Percentiles rank a stretch among this genome's conserved stretches.
Conservation (phyloP, 257 asterid genomes). For the Capsicum baccatum region DNA sequence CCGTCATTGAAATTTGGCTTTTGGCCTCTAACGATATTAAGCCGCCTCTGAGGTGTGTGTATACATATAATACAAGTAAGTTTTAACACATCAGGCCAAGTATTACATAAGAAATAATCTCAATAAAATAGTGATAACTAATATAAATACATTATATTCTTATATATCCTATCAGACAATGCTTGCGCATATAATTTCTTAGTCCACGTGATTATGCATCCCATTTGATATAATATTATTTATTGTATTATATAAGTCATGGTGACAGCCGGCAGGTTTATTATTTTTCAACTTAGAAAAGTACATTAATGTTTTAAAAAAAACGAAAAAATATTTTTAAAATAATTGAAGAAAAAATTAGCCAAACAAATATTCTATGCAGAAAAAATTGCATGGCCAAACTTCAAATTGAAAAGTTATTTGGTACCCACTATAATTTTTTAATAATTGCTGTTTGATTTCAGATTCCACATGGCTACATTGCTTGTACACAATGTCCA, state of each 20-base stretch:
- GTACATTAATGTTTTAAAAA: neutral
- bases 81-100: no score
- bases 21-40: no score
- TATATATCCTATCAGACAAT: no score
- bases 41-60: no score
- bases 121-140: no score
- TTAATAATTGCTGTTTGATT: neutral
- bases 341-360: neutral
- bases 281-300: neutral
- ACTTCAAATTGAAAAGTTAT: neutral
- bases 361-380: neutral
- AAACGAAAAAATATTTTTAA: neutral
- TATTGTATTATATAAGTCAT: no score
- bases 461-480: neutral
- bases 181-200: no score
- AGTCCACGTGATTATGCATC: neutral
- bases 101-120: no score
- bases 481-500: constrained; percentile 9
- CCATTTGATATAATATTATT: neutral
- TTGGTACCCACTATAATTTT: neutral
- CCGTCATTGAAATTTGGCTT: no score
- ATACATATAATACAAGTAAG: no score
- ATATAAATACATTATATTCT: no score
- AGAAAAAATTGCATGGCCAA: neutral
- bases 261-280: neutral